Percentiles rank a stretch among this genome's conserved stretches.
These are phyloP conservation scores for Hygrophila difformis DNA, from an alignment of 257 asterid species.

Conservation along the genomic window DNA sequence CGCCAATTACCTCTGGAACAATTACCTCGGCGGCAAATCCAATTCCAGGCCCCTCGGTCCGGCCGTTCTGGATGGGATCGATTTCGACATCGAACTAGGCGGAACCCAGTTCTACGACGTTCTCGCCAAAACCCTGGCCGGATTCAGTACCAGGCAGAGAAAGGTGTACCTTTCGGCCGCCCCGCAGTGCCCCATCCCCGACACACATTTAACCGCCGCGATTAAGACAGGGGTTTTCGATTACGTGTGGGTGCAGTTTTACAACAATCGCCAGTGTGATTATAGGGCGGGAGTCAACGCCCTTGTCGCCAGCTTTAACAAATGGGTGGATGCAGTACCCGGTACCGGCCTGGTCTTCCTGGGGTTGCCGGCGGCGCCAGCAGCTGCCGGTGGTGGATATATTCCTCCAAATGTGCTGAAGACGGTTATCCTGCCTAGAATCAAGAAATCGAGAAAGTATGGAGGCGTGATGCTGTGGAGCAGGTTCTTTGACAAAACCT, in stretches of 20 bases:
- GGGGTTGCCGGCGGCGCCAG: conserved; percentile 45
- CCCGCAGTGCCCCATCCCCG: conserved; percentile 42
- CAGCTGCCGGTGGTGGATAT: conserved; percentile 32
- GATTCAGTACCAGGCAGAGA: conserved; percentile 17
- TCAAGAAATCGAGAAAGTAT: conserved; percentile 30
- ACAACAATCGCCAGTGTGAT: conserved; percentile 41
- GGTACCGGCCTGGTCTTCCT: conserved; percentile 28
- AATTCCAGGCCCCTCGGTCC: conserved; percentile 32
- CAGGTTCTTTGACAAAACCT: conserved; percentile 28
- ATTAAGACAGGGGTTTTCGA: conserved; percentile 42
- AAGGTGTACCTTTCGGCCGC: conserved; percentile 48
- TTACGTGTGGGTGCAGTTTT: conserved; percentile 61
- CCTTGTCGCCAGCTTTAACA: conserved; percentile 30
- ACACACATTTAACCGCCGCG: conserved; percentile 24
- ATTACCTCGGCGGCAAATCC: conserved; percentile 30
- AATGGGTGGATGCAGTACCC: conserved; percentile 20
- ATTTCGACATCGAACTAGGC: no score
- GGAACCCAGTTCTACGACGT: conserved; percentile 42
- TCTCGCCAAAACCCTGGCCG: conserved; percentile 24
- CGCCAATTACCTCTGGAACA: conserved; percentile 35
- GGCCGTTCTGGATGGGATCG: no score
- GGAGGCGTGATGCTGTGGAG: conserved; percentile 65
- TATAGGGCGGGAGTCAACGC: conserved; percentile 14
- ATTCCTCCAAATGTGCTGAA: conserved; percentile 30
- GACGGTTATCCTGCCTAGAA: conserved; percentile 32